Base-by-base conservation (phyloP, 2,329 filamentous ascomycete genomes). In the Ceratocystis destructans region DNA sequence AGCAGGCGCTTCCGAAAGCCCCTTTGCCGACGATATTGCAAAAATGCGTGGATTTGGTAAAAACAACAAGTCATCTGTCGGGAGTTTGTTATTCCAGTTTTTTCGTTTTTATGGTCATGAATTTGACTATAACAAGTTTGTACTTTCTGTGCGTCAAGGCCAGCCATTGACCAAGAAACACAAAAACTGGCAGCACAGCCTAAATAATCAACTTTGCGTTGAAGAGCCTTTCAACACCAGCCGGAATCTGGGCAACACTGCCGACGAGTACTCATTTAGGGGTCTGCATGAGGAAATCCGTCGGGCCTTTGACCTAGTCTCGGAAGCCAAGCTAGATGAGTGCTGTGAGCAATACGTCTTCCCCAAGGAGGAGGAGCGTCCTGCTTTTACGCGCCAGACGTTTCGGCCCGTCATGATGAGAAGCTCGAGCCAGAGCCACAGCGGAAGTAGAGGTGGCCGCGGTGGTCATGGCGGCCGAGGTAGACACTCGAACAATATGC, bases 91-190 rank as follows among this genome's bases (percentile, higher is more conserved):
- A 1, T 99, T 97, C 71, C 84, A 92, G 53, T 99, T 99, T 76
- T 99, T 97, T 76, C 87, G 90, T 57, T 91, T 93, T 72, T 99
- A 96, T 73, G 93, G 89, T 1, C 87, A 96, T 75, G 92, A 96
- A 74, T 85, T 97, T 69, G 87, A 97, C 73, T 97, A 94, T 73
- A 88, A 92, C 71, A 89, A 87, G 69, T 80, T 85, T 69, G 91
- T 90, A 8, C 79, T 97, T 48, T 97, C 94, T 0, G 87, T 99
- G 62, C 86, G 92, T 25, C 82, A 88, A 71, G 94, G 93, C 10
- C 87, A 83, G 71, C 77, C 92, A 66, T 77, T 96, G 66, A 86
- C 87, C 7, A 93, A 96, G 74, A 82, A 84, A 69, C 90, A 90
- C 67, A 97, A 97, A 78, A 87, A 87, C 31, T 97, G 94, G 94